phyloP scores from a whole-genome alignment of 805 yeast species.

The Myxozyma nipponensis region DNA sequence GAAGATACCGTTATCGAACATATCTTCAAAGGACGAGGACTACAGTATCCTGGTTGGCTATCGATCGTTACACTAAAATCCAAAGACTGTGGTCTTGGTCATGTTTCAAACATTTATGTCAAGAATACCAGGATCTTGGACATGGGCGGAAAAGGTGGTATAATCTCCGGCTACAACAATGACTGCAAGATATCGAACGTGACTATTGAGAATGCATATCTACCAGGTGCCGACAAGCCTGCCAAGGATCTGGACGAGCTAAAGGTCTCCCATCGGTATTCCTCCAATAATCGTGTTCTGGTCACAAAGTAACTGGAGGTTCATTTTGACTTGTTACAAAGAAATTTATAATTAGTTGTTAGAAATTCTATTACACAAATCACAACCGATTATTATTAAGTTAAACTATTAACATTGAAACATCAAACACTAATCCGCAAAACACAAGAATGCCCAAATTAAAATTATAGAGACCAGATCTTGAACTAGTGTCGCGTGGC shows the following conservation, averaged over 20 bases:
- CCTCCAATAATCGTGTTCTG: neutral
- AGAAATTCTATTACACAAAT: neutral
- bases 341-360: no score
- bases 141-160: conserved; percentile 11
- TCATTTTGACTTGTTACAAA: neutral
- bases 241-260: neutral
- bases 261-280: neutral
- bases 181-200: conserved; percentile 3
- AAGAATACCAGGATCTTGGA: conserved; percentile 5
- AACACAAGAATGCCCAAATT: neutral
- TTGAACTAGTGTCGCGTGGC: neutral
- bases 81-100: conserved; percentile 2
- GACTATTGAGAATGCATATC: neutral
- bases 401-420: neutral
- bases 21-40: conserved; percentile 9
- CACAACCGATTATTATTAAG: neutral
- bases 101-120: conserved; percentile 8
- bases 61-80: conserved; percentile 9
- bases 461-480: neutral
- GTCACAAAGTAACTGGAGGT: no score
- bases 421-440: neutral
- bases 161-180: conserved; percentile 8
- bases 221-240: neutral
- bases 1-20: conserved; percentile 9
- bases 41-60: conserved; percentile 16